Evolutionary conservation across 108 stramenopile genomes (phyloP).

Genomic region (Chaetoceros tenuissimus): DNA sequence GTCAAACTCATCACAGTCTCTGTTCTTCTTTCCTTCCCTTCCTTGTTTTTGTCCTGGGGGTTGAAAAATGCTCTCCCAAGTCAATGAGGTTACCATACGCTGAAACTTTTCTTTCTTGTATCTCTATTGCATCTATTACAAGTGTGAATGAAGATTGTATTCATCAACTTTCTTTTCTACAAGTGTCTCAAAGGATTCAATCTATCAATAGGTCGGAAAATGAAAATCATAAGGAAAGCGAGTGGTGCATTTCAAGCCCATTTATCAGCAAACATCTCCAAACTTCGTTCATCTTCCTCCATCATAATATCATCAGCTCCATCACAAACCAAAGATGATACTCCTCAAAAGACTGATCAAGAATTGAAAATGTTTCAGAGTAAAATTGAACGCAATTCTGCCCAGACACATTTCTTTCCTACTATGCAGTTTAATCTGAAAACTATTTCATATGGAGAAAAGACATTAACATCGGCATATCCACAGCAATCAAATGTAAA

Average conservation of each 20-base stretch:
- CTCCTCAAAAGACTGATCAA: background rate
- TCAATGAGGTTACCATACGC: too few relatives aligned
- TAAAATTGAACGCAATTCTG: background rate
- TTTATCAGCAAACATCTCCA: background rate
- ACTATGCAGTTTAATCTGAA: background rate
- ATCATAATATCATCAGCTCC: background rate
- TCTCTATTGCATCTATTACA: too few relatives aligned
- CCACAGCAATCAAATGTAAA: slow-evolving; percentile 12
- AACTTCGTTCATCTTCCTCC: background rate
- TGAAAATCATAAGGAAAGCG: background rate
- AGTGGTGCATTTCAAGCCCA: background rate
- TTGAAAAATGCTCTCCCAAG: too few relatives aligned
- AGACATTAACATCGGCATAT: slow-evolving; percentile 17
- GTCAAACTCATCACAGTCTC: too few relatives aligned
- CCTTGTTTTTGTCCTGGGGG: too few relatives aligned
- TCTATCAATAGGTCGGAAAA: too few relatives aligned
- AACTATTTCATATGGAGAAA: background rate
- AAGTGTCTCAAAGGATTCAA: too few relatives aligned
- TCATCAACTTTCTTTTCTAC: too few relatives aligned
- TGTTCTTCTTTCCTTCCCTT: too few relatives aligned
- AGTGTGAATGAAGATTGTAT: too few relatives aligned
- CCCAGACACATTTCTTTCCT: background rate
- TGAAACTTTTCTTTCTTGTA: too few relatives aligned
- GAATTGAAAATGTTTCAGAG: background rate
- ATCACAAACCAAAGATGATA: background rate